A percentile compares a stretch with the other conserved stretches of the same genome.
Evolutionary conservation across 495 filamentous ascomycete genomes (phyloP).

Genomic region (Amniculicola lignicola): DNA sequence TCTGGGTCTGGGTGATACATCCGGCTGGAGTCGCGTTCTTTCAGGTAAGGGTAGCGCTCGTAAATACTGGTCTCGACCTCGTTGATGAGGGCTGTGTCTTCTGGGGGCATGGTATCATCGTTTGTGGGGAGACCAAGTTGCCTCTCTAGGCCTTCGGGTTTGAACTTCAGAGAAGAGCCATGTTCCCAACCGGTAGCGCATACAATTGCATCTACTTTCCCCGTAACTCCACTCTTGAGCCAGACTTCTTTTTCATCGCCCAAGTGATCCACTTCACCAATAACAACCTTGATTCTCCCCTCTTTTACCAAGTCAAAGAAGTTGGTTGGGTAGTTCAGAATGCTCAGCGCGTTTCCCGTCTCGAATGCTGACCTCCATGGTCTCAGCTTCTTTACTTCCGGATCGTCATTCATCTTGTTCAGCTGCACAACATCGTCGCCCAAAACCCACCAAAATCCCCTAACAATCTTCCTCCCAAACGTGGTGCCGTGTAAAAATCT

Average conservation of each 20-base stretch:
- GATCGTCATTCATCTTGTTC: conserved; percentile 60
- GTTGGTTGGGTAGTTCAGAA: conserved; percentile 27
- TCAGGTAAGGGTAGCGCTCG: conserved; percentile 15
- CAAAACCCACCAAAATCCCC: conserved; percentile 64
- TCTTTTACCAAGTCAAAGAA: conserved; percentile 36
- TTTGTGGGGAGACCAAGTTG: conserved; percentile 21
- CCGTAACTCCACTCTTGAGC: conserved; percentile 53
- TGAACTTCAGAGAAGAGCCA: conserved; percentile 59
- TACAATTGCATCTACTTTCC: conserved; percentile 62
- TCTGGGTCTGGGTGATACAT: conserved; percentile 24
- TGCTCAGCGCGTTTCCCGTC: conserved; percentile 29
- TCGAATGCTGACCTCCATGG: conserved; percentile 60
- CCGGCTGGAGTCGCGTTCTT: conserved; percentile 20
- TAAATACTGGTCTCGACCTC: conserved; percentile 10
- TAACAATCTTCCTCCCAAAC: conserved; percentile 64
- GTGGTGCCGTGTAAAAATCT: conserved; percentile 63
- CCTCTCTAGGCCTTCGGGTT: conserved; percentile 46
- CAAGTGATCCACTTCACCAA: conserved; percentile 58
- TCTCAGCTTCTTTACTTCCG: conserved; percentile 60
- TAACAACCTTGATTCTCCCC: conserved; percentile 58
- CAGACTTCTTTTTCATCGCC: conserved; percentile 47
- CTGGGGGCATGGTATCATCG: neutral
- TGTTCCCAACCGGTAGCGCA: conserved; percentile 48
- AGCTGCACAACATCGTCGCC: conserved; percentile 59
- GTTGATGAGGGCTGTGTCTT: conserved; percentile 5